Evolutionary conservation across 2,329 filamentous ascomycete species (phyloP), one percentile per base, ranked within the genome.

Genomic region (Epichloe brachyelytri): DNA sequence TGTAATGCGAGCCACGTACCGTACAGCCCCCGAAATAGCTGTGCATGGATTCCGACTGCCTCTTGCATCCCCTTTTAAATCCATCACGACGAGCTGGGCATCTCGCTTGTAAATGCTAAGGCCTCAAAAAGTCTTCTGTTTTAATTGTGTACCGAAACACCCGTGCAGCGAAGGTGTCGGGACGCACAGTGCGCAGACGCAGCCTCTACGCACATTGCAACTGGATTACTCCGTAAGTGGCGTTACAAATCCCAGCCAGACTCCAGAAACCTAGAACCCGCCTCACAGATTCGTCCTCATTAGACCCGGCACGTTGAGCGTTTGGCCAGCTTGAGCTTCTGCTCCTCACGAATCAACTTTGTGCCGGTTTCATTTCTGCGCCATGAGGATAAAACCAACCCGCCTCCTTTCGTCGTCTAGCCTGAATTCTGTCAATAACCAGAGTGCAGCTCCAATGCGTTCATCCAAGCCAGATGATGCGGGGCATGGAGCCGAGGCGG

Each of bases 311-410:
- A 19, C 26, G 17, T 30, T 43, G 49, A 50, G 52, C 41, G 49
- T 49, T 38, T 47, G 48, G 49, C 46, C 54, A 44, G 47, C 51
- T 53, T 53, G 54, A 48, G 51, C 39, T 40, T 47, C 50, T 49
- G 48, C 46, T 55, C 33, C 38, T 48, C 49, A 52, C 57, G 26
- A 43, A 45, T 41, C 46, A 43, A 22, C 20, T 44, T 49, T 48
- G 43, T 48, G 46, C 37, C 40, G 40, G n/a, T 12, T 45, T 26
- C 26, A 43, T 34, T 48, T 50, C n/a, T 55, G 39, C 57, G 61
- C 59, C 63, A 79, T 80, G 77, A 75, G 76, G 63, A 78, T 80
- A 61, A 73, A 80, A 54, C 76, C 77, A 51, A 71, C 67, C 54
- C 73, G 77, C 49, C 66, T 80, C 38, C 77, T 78, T 52, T 65